Conservation (phyloP, 768 basidiomycete species). For the Auricularia cornea region DNA sequence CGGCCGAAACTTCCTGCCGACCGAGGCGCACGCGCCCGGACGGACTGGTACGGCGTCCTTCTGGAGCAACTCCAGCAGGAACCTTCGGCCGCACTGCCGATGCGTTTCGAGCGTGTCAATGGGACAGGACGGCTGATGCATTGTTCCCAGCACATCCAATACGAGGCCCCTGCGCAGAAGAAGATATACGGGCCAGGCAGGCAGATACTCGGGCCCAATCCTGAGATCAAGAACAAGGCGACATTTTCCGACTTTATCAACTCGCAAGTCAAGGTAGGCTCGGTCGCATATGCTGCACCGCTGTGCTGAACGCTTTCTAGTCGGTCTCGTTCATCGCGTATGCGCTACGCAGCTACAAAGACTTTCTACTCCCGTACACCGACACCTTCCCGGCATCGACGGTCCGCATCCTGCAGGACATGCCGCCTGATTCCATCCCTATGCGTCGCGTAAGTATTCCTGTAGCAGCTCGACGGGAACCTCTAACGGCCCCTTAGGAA, state of each 20-base stretch:
- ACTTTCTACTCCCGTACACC: conserved; percentile 63
- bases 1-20: too few relatives aligned
- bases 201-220: conserved; percentile 81
- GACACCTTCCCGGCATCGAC: conserved; percentile 74
- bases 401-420: conserved; percentile 86
- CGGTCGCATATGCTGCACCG: not conserved
- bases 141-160: not conserved
- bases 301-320: conserved; percentile 28
- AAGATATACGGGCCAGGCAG: conserved; percentile 66
- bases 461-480: too few relatives aligned
- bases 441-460: conserved; percentile 52
- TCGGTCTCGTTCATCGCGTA: conserved; percentile 90
- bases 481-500: too few relatives aligned
- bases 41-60: too few relatives aligned
- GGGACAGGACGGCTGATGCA: not conserved
- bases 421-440: conserved; percentile 65
- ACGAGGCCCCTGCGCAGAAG: conserved; percentile 72
- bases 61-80: too few relatives aligned
- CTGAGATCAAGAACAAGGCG: conserved; percentile 57
- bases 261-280: conserved; percentile 78
- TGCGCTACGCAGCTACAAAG: conserved; percentile 62
- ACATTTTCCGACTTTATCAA: conserved; percentile 78
- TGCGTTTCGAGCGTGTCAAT: too few relatives aligned
- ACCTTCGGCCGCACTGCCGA: too few relatives aligned
- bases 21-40: too few relatives aligned